Conservation (phyloP, 768 basidiomycete species). For the Candolleomyces aberdarensis region DNA sequence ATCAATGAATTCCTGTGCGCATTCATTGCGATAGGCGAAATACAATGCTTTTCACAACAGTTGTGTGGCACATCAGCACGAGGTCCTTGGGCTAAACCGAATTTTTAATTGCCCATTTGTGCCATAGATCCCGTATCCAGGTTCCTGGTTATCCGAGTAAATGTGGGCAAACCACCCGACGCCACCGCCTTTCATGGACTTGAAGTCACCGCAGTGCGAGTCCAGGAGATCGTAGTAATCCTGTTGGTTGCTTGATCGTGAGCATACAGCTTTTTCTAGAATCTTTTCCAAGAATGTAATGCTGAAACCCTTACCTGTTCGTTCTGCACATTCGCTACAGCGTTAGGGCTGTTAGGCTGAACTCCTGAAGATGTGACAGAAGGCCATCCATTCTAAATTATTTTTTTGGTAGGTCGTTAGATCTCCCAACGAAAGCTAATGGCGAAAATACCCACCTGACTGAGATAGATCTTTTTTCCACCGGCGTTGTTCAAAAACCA, state of each 20-base stretch:
- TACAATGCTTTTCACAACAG: too few relatives aligned
- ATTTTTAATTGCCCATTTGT: slow-evolving; percentile 52
- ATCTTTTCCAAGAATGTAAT: not conserved
- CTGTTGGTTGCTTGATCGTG: slow-evolving; percentile 24
- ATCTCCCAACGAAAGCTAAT: not conserved
- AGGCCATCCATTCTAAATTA: slow-evolving; percentile 71
- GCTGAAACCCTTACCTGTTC: slow-evolving; percentile 48
- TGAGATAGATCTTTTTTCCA: slow-evolving; percentile 74
- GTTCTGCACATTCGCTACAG: slow-evolving; percentile 59
- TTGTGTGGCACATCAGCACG: slow-evolving; percentile 42
- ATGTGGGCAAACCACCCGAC: slow-evolving; percentile 84
- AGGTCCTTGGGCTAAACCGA: slow-evolving; percentile 58
- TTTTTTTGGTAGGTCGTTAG: not conserved
- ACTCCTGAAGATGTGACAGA: slow-evolving; percentile 59
- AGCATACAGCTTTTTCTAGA: not conserved
- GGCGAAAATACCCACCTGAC: slow-evolving; percentile 45
- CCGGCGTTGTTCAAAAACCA: slow-evolving; percentile 65
- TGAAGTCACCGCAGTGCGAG: slow-evolving; percentile 58
- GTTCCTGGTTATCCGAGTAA: slow-evolving; percentile 62
- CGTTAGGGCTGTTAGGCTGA: slow-evolving; percentile 59
- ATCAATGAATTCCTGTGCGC: too few relatives aligned
- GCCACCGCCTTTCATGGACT: slow-evolving; percentile 55
- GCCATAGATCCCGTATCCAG: slow-evolving; percentile 71
- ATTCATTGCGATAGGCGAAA: too few relatives aligned
- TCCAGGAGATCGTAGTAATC: slow-evolving; percentile 66